Evolutionary conservation across 2,329 filamentous ascomycete genomes (phyloP), one percentile per base, ranked within the genome.

Genomic region (Mariannaea elegans): DNA sequence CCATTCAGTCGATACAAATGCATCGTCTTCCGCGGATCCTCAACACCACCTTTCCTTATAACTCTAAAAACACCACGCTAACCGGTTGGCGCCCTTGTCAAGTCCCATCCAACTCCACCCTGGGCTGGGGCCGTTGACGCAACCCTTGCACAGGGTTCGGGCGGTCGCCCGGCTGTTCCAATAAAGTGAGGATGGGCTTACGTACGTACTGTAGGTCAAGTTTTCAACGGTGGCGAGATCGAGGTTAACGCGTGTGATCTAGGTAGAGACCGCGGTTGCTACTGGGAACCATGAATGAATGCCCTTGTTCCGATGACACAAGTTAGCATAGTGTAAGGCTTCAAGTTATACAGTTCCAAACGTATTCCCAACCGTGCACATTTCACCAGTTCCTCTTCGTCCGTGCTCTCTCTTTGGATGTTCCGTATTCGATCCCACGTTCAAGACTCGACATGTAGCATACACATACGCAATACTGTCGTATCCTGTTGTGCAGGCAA

Each of bases 111-210:
- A 34, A 21, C 56, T 39, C 41, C 53, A 42, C 24, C 32, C 14
- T n/a, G n/a, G n/a, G 23, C 45, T 39, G 24, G 27, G 34, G 18
- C 29, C 12, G 49, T 62, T 63, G 61, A 63, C 61, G 61, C 61
- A 62, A 62, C 59, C 61, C 59, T 41, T 50, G 54, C 34, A 32
- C 54, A 47, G 46, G 59, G 51, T 53, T 62, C 61, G 61, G 61
- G 61, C 61, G 61, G 56, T 57, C 61, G 59, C 61, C 61, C 55
- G 61, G 21, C 19, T 21, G 34, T 47, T 42, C 38, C 46, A 38
- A 21, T 2, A 27, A 21, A 21, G 9, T 6, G 16, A 27, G 24
- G 19, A 10, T 2, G 19, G 19, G 18, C 2, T 9, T 2, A n/a
- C 19, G 5, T 38, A n/a, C 34, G 34, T 38, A n/a, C 34, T n/a